Percentiles rank a stretch among this genome's conserved stretches.
Evolutionary conservation across 2,329 filamentous ascomycete species (phyloP).

Genomic region (Diaporthe nobilis): DNA sequence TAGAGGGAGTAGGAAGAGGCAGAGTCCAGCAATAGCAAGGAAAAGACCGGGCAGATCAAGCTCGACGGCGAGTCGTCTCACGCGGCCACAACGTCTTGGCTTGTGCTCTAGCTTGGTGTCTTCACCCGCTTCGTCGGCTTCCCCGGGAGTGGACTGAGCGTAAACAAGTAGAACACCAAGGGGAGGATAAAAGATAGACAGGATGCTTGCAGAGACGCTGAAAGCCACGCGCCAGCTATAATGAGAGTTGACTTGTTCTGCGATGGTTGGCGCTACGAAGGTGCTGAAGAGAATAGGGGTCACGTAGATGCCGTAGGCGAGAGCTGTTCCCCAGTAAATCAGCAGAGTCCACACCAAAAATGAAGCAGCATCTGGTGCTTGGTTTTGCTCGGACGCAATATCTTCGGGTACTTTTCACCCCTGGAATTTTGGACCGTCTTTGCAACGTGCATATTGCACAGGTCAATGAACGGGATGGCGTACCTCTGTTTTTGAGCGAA

Average conservation of each 20-base stretch:
- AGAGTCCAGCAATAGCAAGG: neutral
- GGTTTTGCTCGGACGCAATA: no score
- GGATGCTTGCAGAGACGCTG: neutral
- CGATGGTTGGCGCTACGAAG: neutral
- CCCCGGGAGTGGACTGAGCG: neutral
- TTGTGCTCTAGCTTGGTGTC: neutral
- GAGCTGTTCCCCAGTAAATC: neutral
- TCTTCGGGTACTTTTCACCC: no score
- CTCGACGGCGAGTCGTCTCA: neutral
- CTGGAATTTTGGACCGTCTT: no score
- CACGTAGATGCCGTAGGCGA: neutral
- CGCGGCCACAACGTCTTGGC: neutral
- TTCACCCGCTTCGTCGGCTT: neutral
- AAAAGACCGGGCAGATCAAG: neutral
- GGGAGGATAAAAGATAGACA: neutral
- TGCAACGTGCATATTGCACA: no score
- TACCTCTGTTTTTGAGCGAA: constrained; percentile 17
- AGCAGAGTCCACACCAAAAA: neutral
- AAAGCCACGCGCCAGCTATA: neutral
- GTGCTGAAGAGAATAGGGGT: neutral
- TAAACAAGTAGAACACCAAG: neutral
- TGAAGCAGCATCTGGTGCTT: neutral
- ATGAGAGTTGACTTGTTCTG: neutral
- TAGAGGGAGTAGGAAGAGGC: neutral
- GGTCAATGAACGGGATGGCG: neutral